These are phyloP conservation scores for Colletotrichum kahawae DNA, from an alignment of 2,329 filamentous ascomycete genomes.

Conservation along the genomic window DNA sequence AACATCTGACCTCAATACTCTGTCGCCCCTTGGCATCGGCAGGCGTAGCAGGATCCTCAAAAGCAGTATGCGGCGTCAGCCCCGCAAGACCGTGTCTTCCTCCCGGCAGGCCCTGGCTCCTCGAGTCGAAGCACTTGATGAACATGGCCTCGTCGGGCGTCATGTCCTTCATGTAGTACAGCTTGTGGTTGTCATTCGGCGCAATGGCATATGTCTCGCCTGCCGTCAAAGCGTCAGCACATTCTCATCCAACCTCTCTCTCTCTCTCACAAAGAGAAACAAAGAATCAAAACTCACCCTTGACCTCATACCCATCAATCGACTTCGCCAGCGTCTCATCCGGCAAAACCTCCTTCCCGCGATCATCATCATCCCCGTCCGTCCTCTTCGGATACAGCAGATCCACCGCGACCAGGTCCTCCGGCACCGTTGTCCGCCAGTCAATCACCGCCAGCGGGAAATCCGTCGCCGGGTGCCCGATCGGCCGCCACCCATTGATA, in stretches of 20 bases:
- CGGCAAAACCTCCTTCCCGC: conserved; percentile 62
- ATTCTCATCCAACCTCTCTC: neutral
- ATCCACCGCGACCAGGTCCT: conserved; percentile 65
- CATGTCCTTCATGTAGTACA: conserved; percentile 74
- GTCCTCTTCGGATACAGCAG: conserved; percentile 63
- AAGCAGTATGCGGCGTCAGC: conserved; percentile 59
- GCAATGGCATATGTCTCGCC: conserved; percentile 68
- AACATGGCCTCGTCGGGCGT: conserved; percentile 54
- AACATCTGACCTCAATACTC: conserved; percentile 68
- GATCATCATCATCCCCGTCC: conserved; percentile 45
- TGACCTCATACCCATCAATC: conserved; percentile 65
- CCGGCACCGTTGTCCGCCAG: conserved; percentile 62
- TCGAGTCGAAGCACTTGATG: conserved; percentile 60
- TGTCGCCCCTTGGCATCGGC: conserved; percentile 69
- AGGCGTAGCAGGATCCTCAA: conserved; percentile 66
- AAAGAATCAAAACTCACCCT: conserved; percentile 27
- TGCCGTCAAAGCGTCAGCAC: neutral
- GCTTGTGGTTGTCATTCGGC: conserved; percentile 62
- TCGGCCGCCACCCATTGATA: conserved; percentile 75
- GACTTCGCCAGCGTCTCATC: conserved; percentile 49
- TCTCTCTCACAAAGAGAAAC: neutral
- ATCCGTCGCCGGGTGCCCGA: conserved; percentile 65
- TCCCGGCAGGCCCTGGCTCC: conserved; percentile 45
- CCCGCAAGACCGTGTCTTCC: conserved; percentile 51
- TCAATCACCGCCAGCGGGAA: conserved; percentile 70